Conservation (phyloP, 176 grass and related monocot species). For the Juncus effusus region DNA sequence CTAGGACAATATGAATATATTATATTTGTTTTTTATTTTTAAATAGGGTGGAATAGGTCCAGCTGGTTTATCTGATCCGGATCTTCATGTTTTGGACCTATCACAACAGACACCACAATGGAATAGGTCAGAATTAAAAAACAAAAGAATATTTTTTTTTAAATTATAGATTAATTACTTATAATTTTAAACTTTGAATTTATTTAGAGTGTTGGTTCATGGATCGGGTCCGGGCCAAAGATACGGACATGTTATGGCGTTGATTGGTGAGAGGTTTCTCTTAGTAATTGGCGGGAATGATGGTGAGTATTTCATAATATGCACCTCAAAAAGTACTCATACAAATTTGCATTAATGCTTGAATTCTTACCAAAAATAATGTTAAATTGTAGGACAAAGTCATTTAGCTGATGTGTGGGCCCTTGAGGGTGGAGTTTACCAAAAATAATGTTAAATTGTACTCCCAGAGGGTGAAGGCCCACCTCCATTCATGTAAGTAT, state of each 20-base stretch:
- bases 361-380: conserved; percentile 11
- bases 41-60: conserved; percentile 95
- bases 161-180: conserved; percentile 12
- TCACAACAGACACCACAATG: conserved; percentile 89
- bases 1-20: too few relatives aligned
- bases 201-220: conserved; percentile 90
- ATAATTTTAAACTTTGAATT: conserved; percentile 16
- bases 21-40: too few relatives aligned
- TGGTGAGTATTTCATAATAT: conserved; percentile 34
- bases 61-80: conserved; percentile 93
- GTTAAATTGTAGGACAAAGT: conserved; percentile 56
- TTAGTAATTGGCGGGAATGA: conserved; percentile 99
- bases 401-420: conserved; percentile 98
- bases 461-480: conserved; percentile 98
- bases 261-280: conserved; percentile 95
- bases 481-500: conserved; percentile 97
- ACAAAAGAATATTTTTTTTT: background rate
- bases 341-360: background rate
- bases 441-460: conserved; percentile 33
- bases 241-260: conserved; percentile 98
- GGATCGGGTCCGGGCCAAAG: conserved; percentile 93
- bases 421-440: conserved; percentile 73
- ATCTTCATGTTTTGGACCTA: conserved; percentile 98
- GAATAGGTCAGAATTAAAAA: conserved; percentile 70
- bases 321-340: background rate